Evolutionary conservation across 23 red algal genomes (phyloP), one percentile per base, ranked within the genome.

Genomic region (Gracilaria domingensis): DNA sequence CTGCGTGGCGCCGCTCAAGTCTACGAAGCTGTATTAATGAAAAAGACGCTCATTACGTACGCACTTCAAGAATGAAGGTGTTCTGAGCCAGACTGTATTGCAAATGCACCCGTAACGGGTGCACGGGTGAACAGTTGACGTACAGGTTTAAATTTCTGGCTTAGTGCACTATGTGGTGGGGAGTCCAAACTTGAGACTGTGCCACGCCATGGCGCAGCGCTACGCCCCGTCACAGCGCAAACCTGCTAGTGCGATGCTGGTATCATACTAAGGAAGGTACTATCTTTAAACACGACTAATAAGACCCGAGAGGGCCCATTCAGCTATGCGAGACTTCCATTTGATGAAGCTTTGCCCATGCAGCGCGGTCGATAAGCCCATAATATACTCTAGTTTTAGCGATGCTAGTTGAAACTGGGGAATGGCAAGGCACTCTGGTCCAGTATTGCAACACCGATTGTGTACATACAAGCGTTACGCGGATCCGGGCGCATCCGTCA

Each of bases 61-160:
- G 26, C 2, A 32, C 32, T 36, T 69, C 32, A 69, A 38, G 38
- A 34, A 34, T 12, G 30, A 36, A 20, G 64, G 4, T 69, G 64
- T 69, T 69, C 5, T 11, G 64, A 18, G 64, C 16, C 38, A 30
- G 38, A 37, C 8, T 69, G 64, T 32, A 69, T 37, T 36, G 30
- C 30, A 20, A 36, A 37, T 69, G 64, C 64, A 69, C 16, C n/a
- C n/a, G n/a, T n/a, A n/a, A n/a, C n/a, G n/a, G n/a, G n/a, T n/a
- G n/a, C n/a, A n/a, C n/a, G n/a, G n/a, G n/a, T n/a, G n/a, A n/a
- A n/a, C n/a, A n/a, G 30, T 69, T 69, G 64, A 69, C 64, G 64
- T 69, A 69, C 64, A 69, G 64, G 32, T 69, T 69, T 12, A n/a
- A 32, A 69, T 69, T 69, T 69, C 11, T 69, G 25, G 64, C 64